phyloP scores from a whole-genome alignment of 2,329 filamentous ascomycete genomes.

The Fusarium globosum region DNA sequence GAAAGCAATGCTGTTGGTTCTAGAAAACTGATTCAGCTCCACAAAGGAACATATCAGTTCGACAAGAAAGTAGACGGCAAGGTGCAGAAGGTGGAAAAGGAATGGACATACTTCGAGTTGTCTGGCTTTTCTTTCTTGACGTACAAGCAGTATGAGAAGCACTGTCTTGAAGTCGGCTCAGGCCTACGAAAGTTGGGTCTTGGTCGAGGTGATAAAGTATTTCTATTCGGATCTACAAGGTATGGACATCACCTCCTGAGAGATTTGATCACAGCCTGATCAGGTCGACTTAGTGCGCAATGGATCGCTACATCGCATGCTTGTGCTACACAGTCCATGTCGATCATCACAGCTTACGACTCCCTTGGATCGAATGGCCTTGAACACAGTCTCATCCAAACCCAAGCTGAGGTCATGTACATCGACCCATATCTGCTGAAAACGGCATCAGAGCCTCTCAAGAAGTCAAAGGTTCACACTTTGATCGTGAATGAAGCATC shows the following conservation, averaged over 20 bases:
- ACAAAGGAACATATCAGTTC: constrained; percentile 86
- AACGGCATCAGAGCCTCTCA: constrained; percentile 66
- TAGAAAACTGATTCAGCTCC: constrained; percentile 78
- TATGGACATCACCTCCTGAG: constrained; percentile 44
- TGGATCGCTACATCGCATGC: constrained; percentile 86
- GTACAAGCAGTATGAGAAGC: constrained; percentile 81
- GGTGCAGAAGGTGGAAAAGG: constrained; percentile 82
- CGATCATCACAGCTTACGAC: constrained; percentile 94
- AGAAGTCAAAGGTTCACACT: constrained; percentile 64
- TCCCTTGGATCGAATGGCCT: constrained; percentile 87
- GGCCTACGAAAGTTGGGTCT: constrained; percentile 81
- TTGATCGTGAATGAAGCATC: constrained; percentile 72
- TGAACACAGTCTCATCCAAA: constrained; percentile 87
- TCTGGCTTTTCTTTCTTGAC: constrained; percentile 78
- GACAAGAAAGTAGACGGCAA: constrained; percentile 87
- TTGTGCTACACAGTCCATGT: constrained; percentile 85
- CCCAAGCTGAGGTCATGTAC: constrained; percentile 83
- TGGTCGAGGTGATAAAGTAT: constrained; percentile 71
- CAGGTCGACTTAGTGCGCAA: constrained; percentile 65
- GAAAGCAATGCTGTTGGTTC: constrained; percentile 73
- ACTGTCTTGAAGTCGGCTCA: constrained; percentile 74
- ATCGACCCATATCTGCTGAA: constrained; percentile 82
- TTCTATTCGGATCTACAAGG: constrained; percentile 85
- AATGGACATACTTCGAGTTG: constrained; percentile 90
- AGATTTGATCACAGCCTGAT: background rate